Conservation (phyloP, 2,329 filamentous ascomycete genomes). For the Cladophialophora chaetospira region DNA sequence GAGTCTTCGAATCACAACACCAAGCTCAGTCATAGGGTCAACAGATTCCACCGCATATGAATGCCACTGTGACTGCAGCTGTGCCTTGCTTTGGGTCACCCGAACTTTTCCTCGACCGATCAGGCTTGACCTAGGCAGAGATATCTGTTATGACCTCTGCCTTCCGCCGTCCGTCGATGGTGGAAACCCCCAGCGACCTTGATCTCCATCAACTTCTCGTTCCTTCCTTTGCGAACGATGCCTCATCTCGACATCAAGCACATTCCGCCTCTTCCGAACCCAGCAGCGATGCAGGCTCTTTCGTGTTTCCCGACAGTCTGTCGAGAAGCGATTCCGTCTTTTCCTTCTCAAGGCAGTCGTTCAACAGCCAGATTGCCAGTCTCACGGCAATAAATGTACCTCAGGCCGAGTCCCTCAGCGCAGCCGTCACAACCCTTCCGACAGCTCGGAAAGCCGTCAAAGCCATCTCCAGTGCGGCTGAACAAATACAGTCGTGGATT, state of each 20-base stretch:
- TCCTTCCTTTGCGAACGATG: constrained; percentile 29
- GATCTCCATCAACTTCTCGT: constrained; percentile 35
- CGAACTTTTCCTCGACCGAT: constrained; percentile 10
- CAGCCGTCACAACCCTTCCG: constrained; percentile 79
- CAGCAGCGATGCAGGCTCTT: constrained; percentile 41
- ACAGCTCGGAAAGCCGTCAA: constrained; percentile 81
- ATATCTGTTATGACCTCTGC: constrained; percentile 30
- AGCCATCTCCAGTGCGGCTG: constrained; percentile 80
- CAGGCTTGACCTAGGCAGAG: constrained; percentile 5
- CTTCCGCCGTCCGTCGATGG: constrained; percentile 31
- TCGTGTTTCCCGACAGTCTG: constrained; percentile 49
- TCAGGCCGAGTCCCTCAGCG: constrained; percentile 78
- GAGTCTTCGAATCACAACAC: background rate
- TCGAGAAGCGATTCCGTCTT: constrained; percentile 83
- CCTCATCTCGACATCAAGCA: constrained; percentile 23
- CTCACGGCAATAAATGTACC: constrained; percentile 88
- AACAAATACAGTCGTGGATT: constrained; percentile 94
- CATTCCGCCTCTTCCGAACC: constrained; percentile 30
- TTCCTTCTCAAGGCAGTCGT: constrained; percentile 86
- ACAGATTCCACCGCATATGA: constrained; percentile 18
- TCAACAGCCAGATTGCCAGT: constrained; percentile 89
- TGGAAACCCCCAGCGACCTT: constrained; percentile 33
- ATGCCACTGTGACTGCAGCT: constrained; percentile 11
- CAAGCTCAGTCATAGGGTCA: background rate
- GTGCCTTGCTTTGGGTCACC: constrained; percentile 9